Percentiles rank a stretch among this genome's conserved stretches.
phyloP scores from a whole-genome alignment of 805 yeast genomes.

The Schwanniomyces yamadae region DNA sequence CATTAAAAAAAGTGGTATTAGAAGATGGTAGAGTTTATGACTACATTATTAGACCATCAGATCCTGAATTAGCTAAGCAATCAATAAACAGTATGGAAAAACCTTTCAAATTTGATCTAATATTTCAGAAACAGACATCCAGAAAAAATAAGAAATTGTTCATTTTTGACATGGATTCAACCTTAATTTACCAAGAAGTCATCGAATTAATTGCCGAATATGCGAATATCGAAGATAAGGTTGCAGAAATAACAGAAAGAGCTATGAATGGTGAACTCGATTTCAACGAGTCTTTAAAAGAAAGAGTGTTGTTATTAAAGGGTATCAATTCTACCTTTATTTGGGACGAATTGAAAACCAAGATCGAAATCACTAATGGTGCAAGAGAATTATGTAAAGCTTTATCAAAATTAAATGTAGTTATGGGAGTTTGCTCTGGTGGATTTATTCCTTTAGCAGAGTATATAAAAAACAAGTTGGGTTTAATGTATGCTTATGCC shows the following conservation, averaged over 20 bases:
- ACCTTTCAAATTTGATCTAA: slow-evolving; percentile 22
- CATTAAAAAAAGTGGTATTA: slow-evolving; percentile 8
- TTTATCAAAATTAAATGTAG: slow-evolving; percentile 60
- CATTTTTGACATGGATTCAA: slow-evolving; percentile 97
- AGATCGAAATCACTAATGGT: slow-evolving; percentile 80
- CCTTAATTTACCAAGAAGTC: slow-evolving; percentile 93
- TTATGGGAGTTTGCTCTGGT: slow-evolving; percentile 87
- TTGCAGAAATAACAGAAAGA: slow-evolving; percentile 81
- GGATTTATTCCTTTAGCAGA: slow-evolving; percentile 90
- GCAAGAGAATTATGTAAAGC: slow-evolving; percentile 68
- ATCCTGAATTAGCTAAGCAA: slow-evolving; percentile 9
- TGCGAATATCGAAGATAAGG: slow-evolving; percentile 86
- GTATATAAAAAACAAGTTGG: slow-evolving; percentile 63
- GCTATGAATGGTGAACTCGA: slow-evolving; percentile 98
- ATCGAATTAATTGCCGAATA: slow-evolving; percentile 93
- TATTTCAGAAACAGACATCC: slow-evolving; percentile 24
- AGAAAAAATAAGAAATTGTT: slow-evolving; percentile 53
- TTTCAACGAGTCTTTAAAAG: slow-evolving; percentile 73
- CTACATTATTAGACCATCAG: slow-evolving; percentile 12
- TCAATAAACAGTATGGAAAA: not conserved
- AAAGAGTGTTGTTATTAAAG: slow-evolving; percentile 74
- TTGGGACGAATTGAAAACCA: slow-evolving; percentile 74
- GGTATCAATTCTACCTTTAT: slow-evolving; percentile 73
- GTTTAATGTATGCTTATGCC: slow-evolving; percentile 86
- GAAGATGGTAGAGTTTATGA: slow-evolving; percentile 23